Conservation (phyloP, 225 moss, liverwort and hornwort genomes). For the Polytrichum formosum region DNA sequence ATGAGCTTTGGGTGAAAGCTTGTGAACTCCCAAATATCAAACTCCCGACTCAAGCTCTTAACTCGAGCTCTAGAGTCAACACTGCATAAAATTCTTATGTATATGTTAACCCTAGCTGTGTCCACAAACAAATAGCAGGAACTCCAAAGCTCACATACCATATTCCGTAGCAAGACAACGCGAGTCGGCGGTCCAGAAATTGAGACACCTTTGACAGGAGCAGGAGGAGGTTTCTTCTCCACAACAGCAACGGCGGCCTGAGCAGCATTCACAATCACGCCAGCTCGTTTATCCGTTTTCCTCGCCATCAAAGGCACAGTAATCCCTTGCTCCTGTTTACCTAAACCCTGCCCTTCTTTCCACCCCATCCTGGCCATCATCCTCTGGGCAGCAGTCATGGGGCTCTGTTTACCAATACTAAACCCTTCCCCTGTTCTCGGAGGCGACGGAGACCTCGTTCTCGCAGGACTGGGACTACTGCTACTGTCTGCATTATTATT, state of each 20-base stretch:
- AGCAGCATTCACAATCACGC: constrained; percentile 98
- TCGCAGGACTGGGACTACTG: constrained; percentile 62
- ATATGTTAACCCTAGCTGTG: not conserved
- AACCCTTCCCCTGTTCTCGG: constrained; percentile 83
- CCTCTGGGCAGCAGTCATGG: constrained; percentile 97
- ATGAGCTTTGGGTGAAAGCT: too few relatives aligned
- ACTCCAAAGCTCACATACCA: constrained; percentile 42
- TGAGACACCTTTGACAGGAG: constrained; percentile 68
- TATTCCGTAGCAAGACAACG: constrained; percentile 93
- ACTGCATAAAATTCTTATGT: too few relatives aligned
- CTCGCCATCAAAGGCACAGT: constrained; percentile 99
- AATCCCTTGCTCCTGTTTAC: constrained; percentile 98
- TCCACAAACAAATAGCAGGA: constrained; percentile 1
- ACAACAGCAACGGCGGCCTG: constrained; percentile 37
- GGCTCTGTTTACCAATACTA: constrained; percentile 72
- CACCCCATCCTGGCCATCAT: constrained; percentile 99
- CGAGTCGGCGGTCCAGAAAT: constrained; percentile 89
- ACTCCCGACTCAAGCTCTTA: too few relatives aligned
- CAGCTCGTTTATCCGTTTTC: constrained; percentile 96
- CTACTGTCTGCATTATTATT: constrained; percentile 21
- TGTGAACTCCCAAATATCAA: too few relatives aligned
- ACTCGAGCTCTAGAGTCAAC: too few relatives aligned
- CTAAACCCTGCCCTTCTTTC: constrained; percentile 99
- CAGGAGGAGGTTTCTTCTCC: constrained; percentile 57
- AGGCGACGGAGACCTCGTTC: constrained; percentile 86